Conservation (phyloP, 306 rosid species). For the Astragalus glycyphyllos region DNA sequence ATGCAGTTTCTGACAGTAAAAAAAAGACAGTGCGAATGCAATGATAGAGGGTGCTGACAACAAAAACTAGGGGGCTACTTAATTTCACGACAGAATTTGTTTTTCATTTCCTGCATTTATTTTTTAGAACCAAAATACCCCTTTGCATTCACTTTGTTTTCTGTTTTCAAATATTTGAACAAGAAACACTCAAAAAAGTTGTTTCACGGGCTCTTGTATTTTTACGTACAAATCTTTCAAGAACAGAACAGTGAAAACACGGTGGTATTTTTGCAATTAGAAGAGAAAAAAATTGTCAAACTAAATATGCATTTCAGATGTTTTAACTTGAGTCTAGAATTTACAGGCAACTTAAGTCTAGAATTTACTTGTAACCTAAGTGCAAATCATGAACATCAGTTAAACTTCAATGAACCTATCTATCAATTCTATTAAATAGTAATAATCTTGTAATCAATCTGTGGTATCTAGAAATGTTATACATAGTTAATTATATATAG, state of each 20-base stretch:
- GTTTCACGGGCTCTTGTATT: background rate
- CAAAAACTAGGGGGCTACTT: background rate
- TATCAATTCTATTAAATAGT: background rate
- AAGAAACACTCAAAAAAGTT: background rate
- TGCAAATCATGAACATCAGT: slow-evolving; percentile 32
- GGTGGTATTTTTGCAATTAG: background rate
- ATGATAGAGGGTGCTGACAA: background rate
- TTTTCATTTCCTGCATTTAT: background rate
- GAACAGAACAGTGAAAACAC: background rate
- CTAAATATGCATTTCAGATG: background rate
- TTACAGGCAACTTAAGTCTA: slow-evolving; percentile 17
- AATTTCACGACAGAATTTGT: background rate
- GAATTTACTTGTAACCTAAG: slow-evolving; percentile 26
- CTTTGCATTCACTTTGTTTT: background rate
- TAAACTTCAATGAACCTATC: slow-evolving; percentile 25
- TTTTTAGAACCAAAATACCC: background rate
- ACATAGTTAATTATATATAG: slow-evolving; percentile 21
- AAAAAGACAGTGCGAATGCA: background rate
- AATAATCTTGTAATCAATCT: slow-evolving; percentile 34
- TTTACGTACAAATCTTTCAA: background rate
- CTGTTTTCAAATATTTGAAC: background rate
- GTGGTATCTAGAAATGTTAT: slow-evolving; percentile 3
- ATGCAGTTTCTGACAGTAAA: background rate
- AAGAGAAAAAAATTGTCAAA: background rate
- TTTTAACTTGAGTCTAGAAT: slow-evolving; percentile 7